These are phyloP conservation scores for Penicillium canescens DNA, from an alignment of 495 filamentous ascomycete species.

Conservation along the genomic window DNA sequence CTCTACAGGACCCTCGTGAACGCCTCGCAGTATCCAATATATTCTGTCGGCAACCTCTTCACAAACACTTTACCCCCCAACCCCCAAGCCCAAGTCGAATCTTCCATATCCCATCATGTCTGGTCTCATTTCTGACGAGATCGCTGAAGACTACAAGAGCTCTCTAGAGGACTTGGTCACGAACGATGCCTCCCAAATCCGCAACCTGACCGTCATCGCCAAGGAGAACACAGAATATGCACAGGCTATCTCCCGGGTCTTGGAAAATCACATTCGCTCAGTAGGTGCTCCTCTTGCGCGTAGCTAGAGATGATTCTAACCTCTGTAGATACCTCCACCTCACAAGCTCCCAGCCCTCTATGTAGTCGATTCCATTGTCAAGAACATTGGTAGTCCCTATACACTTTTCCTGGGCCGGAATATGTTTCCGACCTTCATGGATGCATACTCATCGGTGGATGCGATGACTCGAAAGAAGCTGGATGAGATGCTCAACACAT, in stretches of 20 bases:
- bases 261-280: constrained; percentile 89
- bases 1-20: too few relatives aligned
- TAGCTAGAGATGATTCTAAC: constrained; percentile 36
- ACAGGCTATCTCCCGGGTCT: constrained; percentile 79
- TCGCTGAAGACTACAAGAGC: constrained; percentile 91
- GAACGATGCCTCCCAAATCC: constrained; percentile 91
- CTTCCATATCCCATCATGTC: constrained; percentile 60
- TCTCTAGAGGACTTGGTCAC: constrained; percentile 87
- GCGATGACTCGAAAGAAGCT: constrained; percentile 77
- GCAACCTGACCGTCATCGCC: constrained; percentile 92
- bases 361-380: constrained; percentile 95
- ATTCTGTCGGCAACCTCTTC: too few relatives aligned
- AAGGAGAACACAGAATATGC: constrained; percentile 96
- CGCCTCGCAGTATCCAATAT: too few relatives aligned
- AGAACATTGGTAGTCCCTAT: constrained; percentile 98
- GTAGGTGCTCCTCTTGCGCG: constrained; percentile 58
- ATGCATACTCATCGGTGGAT: constrained; percentile 88
- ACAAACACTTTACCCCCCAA: too few relatives aligned
- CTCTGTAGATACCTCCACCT: constrained; percentile 71
- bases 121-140: constrained; percentile 75
- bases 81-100: too few relatives aligned
- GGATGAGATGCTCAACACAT: constrained; percentile 96
- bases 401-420: constrained; percentile 90
- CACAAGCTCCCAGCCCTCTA: constrained; percentile 95
- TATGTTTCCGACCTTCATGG: constrained; percentile 93